A percentile compares a stretch with the other conserved stretches of the same genome.
Evolutionary conservation across 768 basidiomycete genomes (phyloP).

Genomic region (Boletus insuetus): DNA sequence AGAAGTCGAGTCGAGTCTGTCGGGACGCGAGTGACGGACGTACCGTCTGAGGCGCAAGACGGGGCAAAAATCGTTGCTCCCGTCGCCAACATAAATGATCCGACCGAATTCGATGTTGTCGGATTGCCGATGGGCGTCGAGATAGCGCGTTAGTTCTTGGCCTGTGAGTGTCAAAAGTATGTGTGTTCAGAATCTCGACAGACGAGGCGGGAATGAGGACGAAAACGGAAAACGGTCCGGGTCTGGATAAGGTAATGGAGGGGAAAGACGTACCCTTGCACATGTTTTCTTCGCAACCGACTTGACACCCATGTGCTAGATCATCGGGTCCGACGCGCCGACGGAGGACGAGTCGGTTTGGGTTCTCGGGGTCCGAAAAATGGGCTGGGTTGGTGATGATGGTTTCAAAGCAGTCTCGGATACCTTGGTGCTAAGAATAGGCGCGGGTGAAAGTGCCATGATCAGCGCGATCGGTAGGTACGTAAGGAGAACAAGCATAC

Average conservation of each 20-base stretch:
- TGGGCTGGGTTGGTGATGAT: conserved; percentile 92
- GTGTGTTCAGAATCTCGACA: background rate
- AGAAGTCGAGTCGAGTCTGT: too few species aligned
- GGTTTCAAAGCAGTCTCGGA: conserved; percentile 71
- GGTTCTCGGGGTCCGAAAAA: conserved; percentile 62
- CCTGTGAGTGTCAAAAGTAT: conserved; percentile 43
- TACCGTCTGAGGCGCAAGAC: conserved; percentile 76
- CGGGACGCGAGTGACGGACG: background rate
- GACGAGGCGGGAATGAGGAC: too few species aligned
- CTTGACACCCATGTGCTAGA: conserved; percentile 76
- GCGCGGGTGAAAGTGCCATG: background rate
- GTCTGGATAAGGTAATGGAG: too few species aligned
- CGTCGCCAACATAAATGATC: conserved; percentile 91
- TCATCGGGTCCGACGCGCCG: conserved; percentile 73
- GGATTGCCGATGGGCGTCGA: conserved; percentile 30
- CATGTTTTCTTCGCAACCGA: conserved; percentile 96
- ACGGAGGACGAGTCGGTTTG: conserved; percentile 68
- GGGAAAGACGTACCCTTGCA: conserved; percentile 70
- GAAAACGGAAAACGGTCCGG: background rate
- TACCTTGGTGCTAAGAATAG: conserved; percentile 50
- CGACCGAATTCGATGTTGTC: conserved; percentile 56
- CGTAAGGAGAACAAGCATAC: conserved; percentile 35
- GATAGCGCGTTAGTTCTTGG: conserved; percentile 87
- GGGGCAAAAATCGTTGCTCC: conserved; percentile 94
- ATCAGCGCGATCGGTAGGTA: background rate